Evolutionary conservation across 73 alveolate species (phyloP).

Genomic region (Paramecium biaurelia): DNA sequence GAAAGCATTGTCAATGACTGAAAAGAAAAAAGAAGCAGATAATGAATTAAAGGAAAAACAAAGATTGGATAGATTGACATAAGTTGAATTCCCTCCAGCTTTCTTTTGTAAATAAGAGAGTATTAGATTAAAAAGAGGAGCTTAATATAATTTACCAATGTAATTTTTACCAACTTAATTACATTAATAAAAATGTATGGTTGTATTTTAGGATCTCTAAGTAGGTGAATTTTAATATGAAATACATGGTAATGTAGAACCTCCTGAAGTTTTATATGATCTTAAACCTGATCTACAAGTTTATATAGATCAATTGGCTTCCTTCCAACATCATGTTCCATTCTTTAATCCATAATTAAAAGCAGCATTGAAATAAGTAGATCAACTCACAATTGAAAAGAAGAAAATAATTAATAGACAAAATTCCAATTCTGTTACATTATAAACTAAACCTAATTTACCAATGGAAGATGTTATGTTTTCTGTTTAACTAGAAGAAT

Average conservation of each 20-base stretch:
- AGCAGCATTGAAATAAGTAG: slow-evolving; percentile 46
- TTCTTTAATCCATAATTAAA: slow-evolving; percentile 16
- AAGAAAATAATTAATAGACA: slow-evolving; percentile 4
- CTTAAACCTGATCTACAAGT: slow-evolving; percentile 42
- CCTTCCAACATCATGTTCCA: slow-evolving; percentile 49
- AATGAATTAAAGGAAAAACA: slow-evolving; percentile 39
- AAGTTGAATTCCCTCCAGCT: slow-evolving; percentile 73
- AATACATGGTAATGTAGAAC: slow-evolving; percentile 91
- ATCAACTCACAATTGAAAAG: slow-evolving; percentile 14
- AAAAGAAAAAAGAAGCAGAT: slow-evolving; percentile 51
- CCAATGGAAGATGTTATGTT: slow-evolving; percentile 1
- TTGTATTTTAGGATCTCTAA: slow-evolving; percentile 88
- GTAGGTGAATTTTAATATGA: slow-evolving; percentile 98
- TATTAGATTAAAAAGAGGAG: slow-evolving; percentile 41
- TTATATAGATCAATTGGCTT: not conserved
- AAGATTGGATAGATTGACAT: slow-evolving; percentile 11
- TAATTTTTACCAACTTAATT: slow-evolving; percentile 93
- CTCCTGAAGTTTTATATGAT: slow-evolving; percentile 77
- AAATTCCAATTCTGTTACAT: slow-evolving; percentile 27
- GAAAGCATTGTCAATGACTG: slow-evolving; percentile 55
- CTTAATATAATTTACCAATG: slow-evolving; percentile 37
- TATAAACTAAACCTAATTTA: not conserved
- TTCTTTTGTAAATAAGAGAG: slow-evolving; percentile 68
- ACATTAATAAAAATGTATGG: slow-evolving; percentile 90
- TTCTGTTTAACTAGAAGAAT: not conserved